Percentiles rank a stretch among this genome's conserved stretches.
Evolutionary conservation across 2,329 filamentous ascomycete genomes (phyloP).

Genomic region (Uncinocarpus reesii): DNA sequence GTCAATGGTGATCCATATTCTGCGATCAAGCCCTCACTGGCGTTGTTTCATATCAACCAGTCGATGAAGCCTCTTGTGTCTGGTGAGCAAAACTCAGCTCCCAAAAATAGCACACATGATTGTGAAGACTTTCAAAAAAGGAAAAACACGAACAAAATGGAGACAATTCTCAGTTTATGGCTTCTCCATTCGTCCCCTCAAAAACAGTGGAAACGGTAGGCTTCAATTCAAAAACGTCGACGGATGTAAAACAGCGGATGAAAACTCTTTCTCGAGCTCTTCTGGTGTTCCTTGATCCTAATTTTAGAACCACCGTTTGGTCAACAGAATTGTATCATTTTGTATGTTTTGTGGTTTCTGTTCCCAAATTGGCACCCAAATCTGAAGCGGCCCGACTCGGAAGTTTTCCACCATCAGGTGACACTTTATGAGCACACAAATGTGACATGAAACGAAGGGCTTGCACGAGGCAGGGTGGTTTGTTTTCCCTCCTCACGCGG

Average conservation of each 20-base stretch:
- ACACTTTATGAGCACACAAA: not conserved
- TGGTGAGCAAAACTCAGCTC: not conserved
- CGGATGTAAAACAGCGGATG: too few species aligned
- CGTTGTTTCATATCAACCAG: not conserved
- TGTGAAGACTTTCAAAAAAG: too few species aligned
- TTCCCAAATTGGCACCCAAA: not conserved
- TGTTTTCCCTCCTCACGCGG: not conserved
- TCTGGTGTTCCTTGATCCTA: not conserved
- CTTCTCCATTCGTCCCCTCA: too few species aligned
- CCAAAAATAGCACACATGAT: conserved; percentile 3
- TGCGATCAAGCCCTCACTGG: too few species aligned
- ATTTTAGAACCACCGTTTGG: conserved; percentile 1
- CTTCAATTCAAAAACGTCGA: too few species aligned
- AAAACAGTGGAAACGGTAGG: too few species aligned
- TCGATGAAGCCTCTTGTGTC: not conserved
- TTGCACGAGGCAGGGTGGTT: not conserved
- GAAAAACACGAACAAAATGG: too few species aligned
- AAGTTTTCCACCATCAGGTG: too few species aligned
- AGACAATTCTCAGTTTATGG: not conserved
- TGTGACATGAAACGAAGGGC: not conserved
- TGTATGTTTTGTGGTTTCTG: not conserved
- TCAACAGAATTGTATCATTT: too few species aligned
- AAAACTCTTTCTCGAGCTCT: too few species aligned
- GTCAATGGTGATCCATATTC: too few species aligned
- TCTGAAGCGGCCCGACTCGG: not conserved